A percentile compares a stretch with the other conserved stretches of the same genome.
Conservation (phyloP, 2,329 filamentous ascomycete genomes). For the Xylariaceae sp. region DNA sequence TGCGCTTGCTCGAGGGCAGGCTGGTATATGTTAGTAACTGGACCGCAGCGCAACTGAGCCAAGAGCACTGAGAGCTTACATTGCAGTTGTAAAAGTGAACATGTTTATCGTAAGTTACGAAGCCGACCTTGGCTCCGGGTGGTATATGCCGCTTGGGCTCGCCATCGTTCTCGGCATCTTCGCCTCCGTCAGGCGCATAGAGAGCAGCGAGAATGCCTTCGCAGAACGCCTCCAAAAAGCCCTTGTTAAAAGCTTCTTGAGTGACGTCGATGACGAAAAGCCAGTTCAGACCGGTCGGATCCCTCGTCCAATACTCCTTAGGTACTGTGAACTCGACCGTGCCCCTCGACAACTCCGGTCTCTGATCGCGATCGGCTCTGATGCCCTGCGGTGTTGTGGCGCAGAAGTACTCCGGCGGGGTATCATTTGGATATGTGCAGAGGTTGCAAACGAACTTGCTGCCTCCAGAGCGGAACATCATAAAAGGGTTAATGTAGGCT, state of each 20-base stretch:
- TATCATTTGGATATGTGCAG: constrained; percentile 96
- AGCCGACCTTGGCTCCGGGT: constrained; percentile 78
- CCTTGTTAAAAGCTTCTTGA: constrained; percentile 84
- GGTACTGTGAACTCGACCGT: constrained; percentile 96
- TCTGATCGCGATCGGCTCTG: constrained; percentile 79
- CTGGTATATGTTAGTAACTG: constrained; percentile 37
- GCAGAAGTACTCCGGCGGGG: constrained; percentile 84
- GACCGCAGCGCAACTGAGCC: neutral
- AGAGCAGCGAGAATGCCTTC: constrained; percentile 80
- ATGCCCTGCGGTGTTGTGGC: constrained; percentile 83
- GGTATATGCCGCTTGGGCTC: constrained; percentile 59
- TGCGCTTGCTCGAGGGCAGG: constrained; percentile 78
- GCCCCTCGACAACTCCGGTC: constrained; percentile 83
- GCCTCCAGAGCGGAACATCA: constrained; percentile 90
- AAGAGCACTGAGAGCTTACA: constrained; percentile 41
- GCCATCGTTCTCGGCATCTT: constrained; percentile 48
- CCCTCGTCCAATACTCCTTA: constrained; percentile 97
- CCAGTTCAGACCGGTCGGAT: constrained; percentile 81
- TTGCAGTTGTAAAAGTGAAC: constrained; percentile 97
- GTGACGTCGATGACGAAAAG: constrained; percentile 92
- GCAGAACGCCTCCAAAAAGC: constrained; percentile 84
- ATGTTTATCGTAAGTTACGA: constrained; percentile 93
- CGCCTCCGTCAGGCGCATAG: constrained; percentile 62
- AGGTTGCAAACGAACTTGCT: constrained; percentile 98
- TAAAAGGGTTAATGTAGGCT: constrained; percentile 97